Percentiles rank a stretch among this genome's conserved stretches.
Evolutionary conservation across 768 basidiomycete species (phyloP).

Genomic region (Hypsizygus marmoreus): DNA sequence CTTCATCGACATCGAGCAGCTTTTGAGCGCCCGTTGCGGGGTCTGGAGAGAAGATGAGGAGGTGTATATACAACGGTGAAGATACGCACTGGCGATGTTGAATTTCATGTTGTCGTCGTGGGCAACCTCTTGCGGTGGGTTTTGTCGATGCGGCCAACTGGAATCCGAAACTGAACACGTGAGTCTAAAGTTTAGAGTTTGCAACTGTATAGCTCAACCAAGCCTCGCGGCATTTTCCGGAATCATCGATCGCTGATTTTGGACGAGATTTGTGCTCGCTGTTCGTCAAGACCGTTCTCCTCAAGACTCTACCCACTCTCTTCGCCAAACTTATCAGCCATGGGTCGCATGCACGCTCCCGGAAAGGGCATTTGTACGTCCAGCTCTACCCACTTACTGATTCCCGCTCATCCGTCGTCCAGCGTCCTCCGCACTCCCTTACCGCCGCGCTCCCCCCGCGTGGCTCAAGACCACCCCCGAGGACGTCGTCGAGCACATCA

Average conservation of each 20-base stretch:
- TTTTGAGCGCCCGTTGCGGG: slow-evolving; percentile 98
- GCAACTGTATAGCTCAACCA: slow-evolving; percentile 60
- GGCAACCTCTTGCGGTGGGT: slow-evolving; percentile 45
- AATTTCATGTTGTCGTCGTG: slow-evolving; percentile 79
- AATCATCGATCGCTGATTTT: neutral
- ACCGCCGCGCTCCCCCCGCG: slow-evolving; percentile 89
- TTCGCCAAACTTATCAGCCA: slow-evolving; percentile 42
- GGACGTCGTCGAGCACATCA: slow-evolving; percentile 94
- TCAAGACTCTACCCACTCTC: slow-evolving; percentile 36
- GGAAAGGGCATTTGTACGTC: slow-evolving; percentile 98
- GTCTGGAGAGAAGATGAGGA: slow-evolving; percentile 49
- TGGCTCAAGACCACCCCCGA: slow-evolving; percentile 98
- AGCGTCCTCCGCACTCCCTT: slow-evolving; percentile 96
- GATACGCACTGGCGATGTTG: slow-evolving; percentile 90
- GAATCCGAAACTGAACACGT: slow-evolving; percentile 17
- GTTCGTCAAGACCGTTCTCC: slow-evolving; percentile 29
- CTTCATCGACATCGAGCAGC: slow-evolving; percentile 91
- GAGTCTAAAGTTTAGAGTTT: slow-evolving; percentile 53
- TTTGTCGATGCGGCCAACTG: slow-evolving; percentile 18
- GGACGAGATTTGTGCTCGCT: slow-evolving; percentile 13
- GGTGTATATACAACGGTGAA: neutral
- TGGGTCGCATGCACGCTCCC: slow-evolving; percentile 99
- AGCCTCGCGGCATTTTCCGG: slow-evolving; percentile 43
- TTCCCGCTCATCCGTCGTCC: slow-evolving; percentile 1
- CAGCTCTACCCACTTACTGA: slow-evolving; percentile 1